A percentile compares a stretch with the other conserved stretches of the same genome.
Evolutionary conservation across 208 protist genomes (phyloP).

Genomic region (Leishmania mexicana): DNA sequence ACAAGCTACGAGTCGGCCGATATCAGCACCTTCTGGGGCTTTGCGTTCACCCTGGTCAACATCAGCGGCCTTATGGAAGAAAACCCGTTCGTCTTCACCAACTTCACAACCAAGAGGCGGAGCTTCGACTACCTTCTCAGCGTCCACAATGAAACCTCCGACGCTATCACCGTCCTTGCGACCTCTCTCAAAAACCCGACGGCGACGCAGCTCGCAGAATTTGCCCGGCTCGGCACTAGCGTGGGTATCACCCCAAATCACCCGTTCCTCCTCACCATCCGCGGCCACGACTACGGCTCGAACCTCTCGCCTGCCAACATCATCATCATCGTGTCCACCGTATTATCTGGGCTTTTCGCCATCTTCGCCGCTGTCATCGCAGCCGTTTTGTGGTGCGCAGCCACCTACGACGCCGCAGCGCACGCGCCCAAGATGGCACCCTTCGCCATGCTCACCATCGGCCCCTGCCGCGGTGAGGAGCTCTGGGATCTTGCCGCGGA

Average conservation of each 20-base stretch:
- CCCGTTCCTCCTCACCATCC: constrained; percentile 11
- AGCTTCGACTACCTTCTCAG: not conserved
- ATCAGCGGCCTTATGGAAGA: constrained; percentile 35
- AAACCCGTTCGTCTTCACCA: not conserved
- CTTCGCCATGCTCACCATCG: constrained; percentile 76
- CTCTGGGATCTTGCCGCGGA: constrained; percentile 72
- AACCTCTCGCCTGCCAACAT: constrained; percentile 12
- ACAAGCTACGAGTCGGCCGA: not conserved
- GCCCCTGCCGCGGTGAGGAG: constrained; percentile 58
- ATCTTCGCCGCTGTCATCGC: constrained; percentile 31
- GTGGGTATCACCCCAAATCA: constrained; percentile 8
- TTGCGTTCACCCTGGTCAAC: constrained; percentile 43
- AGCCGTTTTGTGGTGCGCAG: constrained; percentile 42
- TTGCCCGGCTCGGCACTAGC: constrained; percentile 2
- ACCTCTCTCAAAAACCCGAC: not conserved
- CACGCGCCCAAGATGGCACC: constrained; percentile 75
- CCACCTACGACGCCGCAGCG: constrained; percentile 52
- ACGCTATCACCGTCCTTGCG: not conserved
- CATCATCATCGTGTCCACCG: constrained; percentile 5
- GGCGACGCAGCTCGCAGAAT: not conserved
- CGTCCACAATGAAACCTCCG: not conserved
- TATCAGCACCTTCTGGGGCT: constrained; percentile 70
- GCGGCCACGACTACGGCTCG: constrained; percentile 6
- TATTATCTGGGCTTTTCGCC: constrained; percentile 17
- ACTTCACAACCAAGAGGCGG: not conserved